Conservation (phyloP, 2,329 filamentous ascomycete species). For the Xylariales sp. region DNA sequence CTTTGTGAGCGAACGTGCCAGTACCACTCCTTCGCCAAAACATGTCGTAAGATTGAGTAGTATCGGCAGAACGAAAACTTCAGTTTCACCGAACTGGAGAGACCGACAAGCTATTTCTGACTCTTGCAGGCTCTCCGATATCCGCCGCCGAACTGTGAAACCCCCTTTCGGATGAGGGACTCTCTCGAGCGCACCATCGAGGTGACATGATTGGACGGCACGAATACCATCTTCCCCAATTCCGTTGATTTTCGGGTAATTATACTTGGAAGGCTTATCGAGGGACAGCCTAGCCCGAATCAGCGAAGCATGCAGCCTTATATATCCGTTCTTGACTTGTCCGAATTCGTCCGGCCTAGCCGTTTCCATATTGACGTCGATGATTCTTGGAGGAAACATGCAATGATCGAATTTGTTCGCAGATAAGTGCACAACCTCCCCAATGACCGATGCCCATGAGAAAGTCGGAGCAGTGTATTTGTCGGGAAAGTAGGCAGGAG, state of each 20-base stretch:
- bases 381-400: not conserved
- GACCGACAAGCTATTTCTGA: not conserved
- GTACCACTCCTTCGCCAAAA: not conserved
- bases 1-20: not conserved
- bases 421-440: not conserved
- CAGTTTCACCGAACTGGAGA: not conserved
- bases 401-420: not conserved
- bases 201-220: not conserved
- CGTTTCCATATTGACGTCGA: not conserved
- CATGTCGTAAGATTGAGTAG: not conserved
- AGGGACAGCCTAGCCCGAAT: not conserved
- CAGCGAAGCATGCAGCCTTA: slow-evolving; percentile 1
- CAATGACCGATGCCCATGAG: slow-evolving; percentile 7
- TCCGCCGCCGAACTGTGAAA: not conserved
- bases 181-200: not conserved
- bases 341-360: slow-evolving; percentile 1
- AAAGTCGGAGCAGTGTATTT: slow-evolving; percentile 4
- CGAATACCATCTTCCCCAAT: too few relatives aligned
- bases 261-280: too few relatives aligned
- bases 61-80: slow-evolving; percentile 2
- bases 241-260: too few relatives aligned
- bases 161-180: not conserved
- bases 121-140: not conserved
- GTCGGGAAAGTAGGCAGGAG: not conserved
- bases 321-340: not conserved